phyloP scores from a whole-genome alignment of 768 basidiomycete genomes.

The Boletellus emodensis region DNA sequence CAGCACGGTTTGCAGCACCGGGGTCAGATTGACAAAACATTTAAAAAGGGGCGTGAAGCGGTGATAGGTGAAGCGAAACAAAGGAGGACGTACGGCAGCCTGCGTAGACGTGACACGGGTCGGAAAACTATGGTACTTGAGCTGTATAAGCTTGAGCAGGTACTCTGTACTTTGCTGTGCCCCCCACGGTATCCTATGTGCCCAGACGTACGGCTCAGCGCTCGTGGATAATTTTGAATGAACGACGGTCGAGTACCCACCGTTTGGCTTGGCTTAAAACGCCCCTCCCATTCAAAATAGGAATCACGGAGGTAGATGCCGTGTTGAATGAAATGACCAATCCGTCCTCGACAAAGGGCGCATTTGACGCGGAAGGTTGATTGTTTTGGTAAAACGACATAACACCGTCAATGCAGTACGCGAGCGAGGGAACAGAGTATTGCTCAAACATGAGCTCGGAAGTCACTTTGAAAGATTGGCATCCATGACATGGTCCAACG shows the following conservation, averaged over 20 bases:
- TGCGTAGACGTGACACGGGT: slow-evolving; percentile 75
- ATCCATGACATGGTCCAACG: neutral
- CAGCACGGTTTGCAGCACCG: neutral
- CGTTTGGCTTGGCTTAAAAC: slow-evolving; percentile 84
- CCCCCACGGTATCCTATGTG: slow-evolving; percentile 91
- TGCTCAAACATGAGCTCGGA: slow-evolving; percentile 96
- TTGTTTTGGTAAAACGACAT: slow-evolving; percentile 91
- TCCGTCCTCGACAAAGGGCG: slow-evolving; percentile 60
- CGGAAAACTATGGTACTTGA: slow-evolving; percentile 93
- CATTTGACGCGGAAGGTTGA: slow-evolving; percentile 28
- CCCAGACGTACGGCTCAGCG: neutral
- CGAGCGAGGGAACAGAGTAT: slow-evolving; percentile 79
- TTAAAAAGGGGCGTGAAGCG: neutral
- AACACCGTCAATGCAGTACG: slow-evolving; percentile 85
- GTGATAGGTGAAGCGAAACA: neutral
- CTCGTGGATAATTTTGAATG: neutral
- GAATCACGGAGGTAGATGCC: slow-evolving; percentile 86
- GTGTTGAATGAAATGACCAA: slow-evolving; percentile 90
- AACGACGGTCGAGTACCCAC: slow-evolving; percentile 37
- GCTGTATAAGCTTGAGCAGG: slow-evolving; percentile 86
- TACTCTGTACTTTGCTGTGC: slow-evolving; percentile 87
- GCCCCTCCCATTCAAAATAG: slow-evolving; percentile 77
- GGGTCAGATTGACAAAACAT: neutral
- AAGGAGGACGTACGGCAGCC: slow-evolving; percentile 54
- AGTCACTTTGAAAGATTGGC: slow-evolving; percentile 62